phyloP scores from a whole-genome alignment of 495 filamentous ascomycete genomes.

The Aspergillus bridgeri region DNA sequence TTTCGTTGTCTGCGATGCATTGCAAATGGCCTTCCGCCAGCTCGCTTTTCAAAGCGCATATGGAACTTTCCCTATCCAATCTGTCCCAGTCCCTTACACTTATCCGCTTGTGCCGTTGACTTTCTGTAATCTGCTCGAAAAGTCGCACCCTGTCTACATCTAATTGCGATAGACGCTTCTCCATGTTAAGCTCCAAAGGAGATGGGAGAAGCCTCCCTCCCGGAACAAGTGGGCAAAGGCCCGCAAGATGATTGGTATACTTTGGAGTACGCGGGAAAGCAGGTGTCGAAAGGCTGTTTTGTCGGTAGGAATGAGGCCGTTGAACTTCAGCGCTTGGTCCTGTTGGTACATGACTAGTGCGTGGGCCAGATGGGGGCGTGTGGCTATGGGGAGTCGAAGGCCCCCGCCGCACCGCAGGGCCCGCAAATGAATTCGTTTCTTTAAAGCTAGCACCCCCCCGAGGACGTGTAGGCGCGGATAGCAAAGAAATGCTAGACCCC shows the following conservation, averaged over 20 bases:
- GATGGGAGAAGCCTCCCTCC: conserved; percentile 47
- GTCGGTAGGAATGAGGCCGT: conserved; percentile 43
- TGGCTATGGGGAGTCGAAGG: conserved; percentile 27
- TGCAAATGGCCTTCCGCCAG: conserved; percentile 60
- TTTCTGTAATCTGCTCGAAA: conserved; percentile 52
- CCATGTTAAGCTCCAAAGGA: conserved; percentile 34
- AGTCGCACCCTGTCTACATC: conserved; percentile 55
- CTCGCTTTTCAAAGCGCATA: conserved; percentile 56
- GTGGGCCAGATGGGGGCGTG: conserved; percentile 41
- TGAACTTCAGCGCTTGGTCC: conserved; percentile 26
- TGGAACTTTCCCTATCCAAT: conserved; percentile 55
- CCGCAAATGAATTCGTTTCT: conserved; percentile 30
- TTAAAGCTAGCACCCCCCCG: conserved; percentile 45
- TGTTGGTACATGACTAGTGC: conserved; percentile 33
- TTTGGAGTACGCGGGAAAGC: conserved; percentile 51
- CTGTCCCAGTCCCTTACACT: conserved; percentile 58
- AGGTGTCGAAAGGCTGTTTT: conserved; percentile 45
- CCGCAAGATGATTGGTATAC: conserved; percentile 49
- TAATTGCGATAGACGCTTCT: conserved; percentile 49
- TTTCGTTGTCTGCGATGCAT: conserved; percentile 53
- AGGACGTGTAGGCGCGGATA: conserved; percentile 60
- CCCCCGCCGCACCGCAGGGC: conserved; percentile 40
- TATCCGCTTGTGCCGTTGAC: conserved; percentile 49
- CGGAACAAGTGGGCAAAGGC: conserved; percentile 47
- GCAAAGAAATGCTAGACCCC: conserved; percentile 44